Conservation (phyloP, 345 rosid species). For the Populus ilicifolia region DNA sequence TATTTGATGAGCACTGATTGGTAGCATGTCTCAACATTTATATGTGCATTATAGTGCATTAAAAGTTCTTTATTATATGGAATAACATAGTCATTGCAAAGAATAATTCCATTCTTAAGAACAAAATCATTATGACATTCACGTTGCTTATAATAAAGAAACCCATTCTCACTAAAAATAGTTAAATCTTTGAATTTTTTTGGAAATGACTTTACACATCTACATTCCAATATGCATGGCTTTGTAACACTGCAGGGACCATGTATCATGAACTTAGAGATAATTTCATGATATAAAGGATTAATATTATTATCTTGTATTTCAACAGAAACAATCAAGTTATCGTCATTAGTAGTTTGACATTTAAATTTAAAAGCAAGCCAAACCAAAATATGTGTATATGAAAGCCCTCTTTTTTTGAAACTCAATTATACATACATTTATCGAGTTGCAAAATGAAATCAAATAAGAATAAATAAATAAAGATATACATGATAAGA, state of each 20-base stretch:
- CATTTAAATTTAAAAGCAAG: background rate
- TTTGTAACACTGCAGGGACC: background rate
- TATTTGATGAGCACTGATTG: background rate
- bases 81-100: background rate
- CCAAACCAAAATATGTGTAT: background rate
- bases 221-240: background rate
- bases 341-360: fast-evolving
- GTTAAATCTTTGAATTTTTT: background rate
- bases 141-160: background rate
- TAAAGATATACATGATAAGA: no score
- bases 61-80: background rate
- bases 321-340: background rate
- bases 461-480: no score
- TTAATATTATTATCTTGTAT: fast-evolving
- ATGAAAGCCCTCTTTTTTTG: background rate
- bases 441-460: background rate
- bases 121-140: background rate
- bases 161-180: background rate
- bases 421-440: background rate
- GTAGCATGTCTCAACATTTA: background rate
- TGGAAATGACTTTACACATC: background rate
- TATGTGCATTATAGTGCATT: background rate
- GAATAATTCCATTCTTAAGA: background rate
- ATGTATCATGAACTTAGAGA: background rate
- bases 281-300: background rate